phyloP scores from a whole-genome alignment of 768 basidiomycete genomes.

The Pholiota molesta region DNA sequence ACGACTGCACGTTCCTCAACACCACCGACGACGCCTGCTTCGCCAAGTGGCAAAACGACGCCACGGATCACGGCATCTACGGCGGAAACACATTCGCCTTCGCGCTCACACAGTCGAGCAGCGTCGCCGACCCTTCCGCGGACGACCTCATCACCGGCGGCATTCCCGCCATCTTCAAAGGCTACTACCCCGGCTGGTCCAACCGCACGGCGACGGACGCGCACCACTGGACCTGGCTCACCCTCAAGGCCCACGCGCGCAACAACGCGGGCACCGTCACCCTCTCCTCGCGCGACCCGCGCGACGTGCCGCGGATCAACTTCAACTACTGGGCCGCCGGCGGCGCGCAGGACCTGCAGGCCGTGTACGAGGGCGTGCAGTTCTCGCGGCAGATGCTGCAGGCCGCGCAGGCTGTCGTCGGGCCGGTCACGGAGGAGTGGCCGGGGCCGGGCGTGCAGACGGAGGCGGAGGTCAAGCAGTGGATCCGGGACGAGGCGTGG shows the following conservation, averaged over 20 bases:
- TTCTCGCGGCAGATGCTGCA: constrained; percentile 11
- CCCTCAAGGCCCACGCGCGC: constrained; percentile 13
- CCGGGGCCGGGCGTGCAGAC: constrained; percentile 10
- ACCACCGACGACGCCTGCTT: constrained; percentile 10
- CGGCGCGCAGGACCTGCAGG: constrained; percentile 8
- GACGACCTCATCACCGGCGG: constrained; percentile 8
- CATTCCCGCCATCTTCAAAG: constrained; percentile 13
- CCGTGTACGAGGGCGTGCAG: constrained; percentile 11
- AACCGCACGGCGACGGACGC: constrained; percentile 2
- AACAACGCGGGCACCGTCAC: constrained; percentile 15
- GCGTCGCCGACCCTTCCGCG: constrained; percentile 1
- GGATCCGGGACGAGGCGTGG: constrained; percentile 15
- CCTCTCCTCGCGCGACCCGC: constrained; percentile 6
- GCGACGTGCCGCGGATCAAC: constrained; percentile 9
- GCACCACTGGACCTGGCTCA: constrained; percentile 12
- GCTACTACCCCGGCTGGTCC: constrained; percentile 14
- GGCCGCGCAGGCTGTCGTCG: background rate
- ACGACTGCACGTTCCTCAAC: constrained; percentile 9
- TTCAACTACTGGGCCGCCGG: constrained; percentile 10
- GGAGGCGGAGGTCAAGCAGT: constrained; percentile 11
- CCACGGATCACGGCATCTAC: constrained; percentile 10
- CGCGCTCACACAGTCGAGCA: constrained; percentile 8
- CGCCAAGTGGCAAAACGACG: constrained; percentile 7
- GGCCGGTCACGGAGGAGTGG: constrained; percentile 2
- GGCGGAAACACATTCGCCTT: constrained; percentile 11